phyloP scores from a whole-genome alignment of 305 asterid species.

The Fraxinus velutina region DNA sequence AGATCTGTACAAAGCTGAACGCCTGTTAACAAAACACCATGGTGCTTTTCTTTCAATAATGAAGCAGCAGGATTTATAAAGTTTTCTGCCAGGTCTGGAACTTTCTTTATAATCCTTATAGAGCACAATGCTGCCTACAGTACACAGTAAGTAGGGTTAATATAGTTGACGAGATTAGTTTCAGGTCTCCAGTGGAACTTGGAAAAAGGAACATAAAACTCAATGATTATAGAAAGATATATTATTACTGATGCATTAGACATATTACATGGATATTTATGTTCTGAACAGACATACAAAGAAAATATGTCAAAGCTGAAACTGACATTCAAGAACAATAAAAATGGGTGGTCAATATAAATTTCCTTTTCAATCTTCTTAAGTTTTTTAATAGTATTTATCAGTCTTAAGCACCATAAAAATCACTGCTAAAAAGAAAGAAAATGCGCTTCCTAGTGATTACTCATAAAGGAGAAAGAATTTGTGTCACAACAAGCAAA shows the following conservation, averaged over 20 bases:
- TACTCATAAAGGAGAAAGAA: not conserved
- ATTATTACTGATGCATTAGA: not conserved
- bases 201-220: conserved; percentile 9
- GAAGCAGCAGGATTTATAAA: conserved; percentile 76
- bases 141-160: conserved; percentile 28
- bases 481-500: not conserved
- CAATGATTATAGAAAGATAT: not conserved
- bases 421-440: not conserved
- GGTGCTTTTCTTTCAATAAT: conserved; percentile 92
- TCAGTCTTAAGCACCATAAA: not conserved
- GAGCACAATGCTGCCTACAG: conserved; percentile 96
- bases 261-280: not conserved
- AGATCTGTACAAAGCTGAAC: conserved; percentile 89
- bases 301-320: not conserved
- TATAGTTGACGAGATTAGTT: conserved; percentile 5
- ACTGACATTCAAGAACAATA: not conserved
- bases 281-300: not conserved
- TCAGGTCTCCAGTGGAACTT: not conserved
- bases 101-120: conserved; percentile 89
- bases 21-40: conserved; percentile 92
- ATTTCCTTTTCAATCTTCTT: not conserved
- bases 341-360: not conserved
- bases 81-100: conserved; percentile 94
- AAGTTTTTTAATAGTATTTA: not conserved
- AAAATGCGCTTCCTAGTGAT: not conserved